Evolutionary conservation across 2,329 filamentous ascomycete genomes (phyloP), one percentile per base, ranked within the genome.

Genomic region (Nothopassalora personata): DNA sequence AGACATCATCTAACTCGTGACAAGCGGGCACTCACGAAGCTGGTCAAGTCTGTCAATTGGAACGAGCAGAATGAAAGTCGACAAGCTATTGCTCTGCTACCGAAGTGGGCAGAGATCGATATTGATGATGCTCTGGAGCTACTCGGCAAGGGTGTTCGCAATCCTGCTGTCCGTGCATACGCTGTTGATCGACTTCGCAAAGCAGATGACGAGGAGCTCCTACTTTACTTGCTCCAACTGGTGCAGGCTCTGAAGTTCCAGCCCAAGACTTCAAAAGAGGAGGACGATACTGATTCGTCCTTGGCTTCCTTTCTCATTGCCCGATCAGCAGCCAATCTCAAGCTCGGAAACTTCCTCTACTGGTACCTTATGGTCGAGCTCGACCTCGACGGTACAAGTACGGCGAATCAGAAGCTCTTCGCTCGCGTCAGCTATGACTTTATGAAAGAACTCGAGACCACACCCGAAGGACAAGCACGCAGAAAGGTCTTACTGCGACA

Each of bases 291-390:
- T 1, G 88, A 94, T 67, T 96, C 92, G 0, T 96, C 92, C 0
- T 79, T 99, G 5, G 93, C 92, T 2, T 85, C 84, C 27, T 99
- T 99, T 70, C 80, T 99, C 3, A 94, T 99, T 57, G 85, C 89
- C 1, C 85, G 94, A 36, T 95, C 94, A 3, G 88, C 90, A 13
- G 86, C 87, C 62, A 97, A 96, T 70, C 90, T 97, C 69, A 87
- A 89, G 60, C 82, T 99, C 1, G 94, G 93, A 31, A 99, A 96
- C 72, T 96, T 95, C 75, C 85, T 99, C 56, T 90, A 97, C 73
- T 99, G 94, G 94, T 99, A 97, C 73, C 81, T 99, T 2, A 97
- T 97, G 86, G 94, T 99, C 1, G 95, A 99, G 75, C 95, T 92
- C 66, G 91, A 95, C 34, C 54, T 64, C 67, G 93, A 97, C 72